Evolutionary conservation across 2,329 filamentous ascomycete genomes (phyloP).

Genomic region (Orbilia quercus): DNA sequence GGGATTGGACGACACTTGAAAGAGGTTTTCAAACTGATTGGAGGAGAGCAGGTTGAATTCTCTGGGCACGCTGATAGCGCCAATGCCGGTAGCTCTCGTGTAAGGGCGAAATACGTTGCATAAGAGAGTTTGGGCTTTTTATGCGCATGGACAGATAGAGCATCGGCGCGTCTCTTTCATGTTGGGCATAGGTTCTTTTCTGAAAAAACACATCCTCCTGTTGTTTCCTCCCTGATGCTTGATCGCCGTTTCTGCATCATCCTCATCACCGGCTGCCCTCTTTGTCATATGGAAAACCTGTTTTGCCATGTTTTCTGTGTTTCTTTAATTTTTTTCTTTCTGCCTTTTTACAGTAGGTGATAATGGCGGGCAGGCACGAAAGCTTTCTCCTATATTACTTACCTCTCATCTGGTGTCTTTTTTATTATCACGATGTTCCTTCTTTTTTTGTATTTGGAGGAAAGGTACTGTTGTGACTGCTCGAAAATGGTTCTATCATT

Average conservation of each 20-base stretch:
- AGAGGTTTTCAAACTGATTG: conserved; percentile 82
- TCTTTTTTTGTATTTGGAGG: conserved; percentile 33
- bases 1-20: conserved; percentile 92
- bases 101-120: conserved; percentile 91
- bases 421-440: conserved; percentile 25
- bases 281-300: conserved; percentile 18
- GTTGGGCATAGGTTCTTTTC: conserved; percentile 3
- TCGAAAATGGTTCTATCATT: conserved; percentile 47
- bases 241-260: too few relatives aligned
- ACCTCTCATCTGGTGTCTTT: conserved; percentile 26
- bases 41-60: conserved; percentile 86
- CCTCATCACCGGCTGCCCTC: conserved; percentile 11
- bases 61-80: conserved; percentile 96
- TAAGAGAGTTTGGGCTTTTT: conserved; percentile 67
- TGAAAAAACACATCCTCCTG: neutral
- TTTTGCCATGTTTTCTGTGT: conserved; percentile 7
- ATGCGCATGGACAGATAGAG: conserved; percentile 5
- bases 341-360: conserved; percentile 16
- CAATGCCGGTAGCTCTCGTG: conserved; percentile 90
- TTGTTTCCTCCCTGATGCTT: conserved; percentile 37
- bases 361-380: conserved; percentile 33
- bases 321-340: conserved; percentile 22
- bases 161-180: conserved; percentile 25
- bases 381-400: conserved; percentile 19
- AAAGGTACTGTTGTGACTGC: conserved; percentile 5